These are phyloP conservation scores for Eucalyptus tenuipes DNA, from an alignment of 345 rosid genomes.

Conservation along the genomic window DNA sequence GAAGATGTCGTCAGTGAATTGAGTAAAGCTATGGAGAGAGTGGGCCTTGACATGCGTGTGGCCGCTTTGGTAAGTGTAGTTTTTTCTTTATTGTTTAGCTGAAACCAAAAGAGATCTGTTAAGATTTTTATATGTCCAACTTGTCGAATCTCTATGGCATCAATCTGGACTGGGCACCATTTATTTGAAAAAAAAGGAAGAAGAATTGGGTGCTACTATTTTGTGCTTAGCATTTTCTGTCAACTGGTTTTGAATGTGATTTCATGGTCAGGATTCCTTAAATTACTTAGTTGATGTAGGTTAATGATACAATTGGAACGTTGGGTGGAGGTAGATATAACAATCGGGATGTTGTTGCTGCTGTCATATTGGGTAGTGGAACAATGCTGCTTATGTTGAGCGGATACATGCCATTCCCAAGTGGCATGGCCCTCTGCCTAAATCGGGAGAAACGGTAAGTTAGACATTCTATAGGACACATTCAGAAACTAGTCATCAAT, in stretches of 20 bases:
- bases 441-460: slow-evolving; percentile 79
- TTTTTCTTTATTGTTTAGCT: neutral
- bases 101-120: neutral
- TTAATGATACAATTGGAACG: slow-evolving; percentile 89
- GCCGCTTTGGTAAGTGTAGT: slow-evolving; percentile 56
- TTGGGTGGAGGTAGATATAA: slow-evolving; percentile 81
- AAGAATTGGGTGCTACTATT: neutral
- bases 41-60: slow-evolving; percentile 75
- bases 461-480: no score
- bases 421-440: slow-evolving; percentile 73
- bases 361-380: slow-evolving; percentile 89
- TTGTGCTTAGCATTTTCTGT: neutral
- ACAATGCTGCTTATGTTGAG: slow-evolving; percentile 92
- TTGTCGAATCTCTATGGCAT: neutral
- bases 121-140: neutral
- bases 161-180: neutral
- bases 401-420: slow-evolving; percentile 77
- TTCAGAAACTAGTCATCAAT: no score
- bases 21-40: slow-evolving; percentile 64
- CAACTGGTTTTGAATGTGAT: neutral
- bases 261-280: neutral
- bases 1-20: slow-evolving; percentile 77
- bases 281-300: slow-evolving; percentile 22
- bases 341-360: slow-evolving; percentile 53
- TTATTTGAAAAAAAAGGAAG: neutral